Conservation (phyloP, 2,329 filamentous ascomycete species). For the Trichoderma asperellum region DNA sequence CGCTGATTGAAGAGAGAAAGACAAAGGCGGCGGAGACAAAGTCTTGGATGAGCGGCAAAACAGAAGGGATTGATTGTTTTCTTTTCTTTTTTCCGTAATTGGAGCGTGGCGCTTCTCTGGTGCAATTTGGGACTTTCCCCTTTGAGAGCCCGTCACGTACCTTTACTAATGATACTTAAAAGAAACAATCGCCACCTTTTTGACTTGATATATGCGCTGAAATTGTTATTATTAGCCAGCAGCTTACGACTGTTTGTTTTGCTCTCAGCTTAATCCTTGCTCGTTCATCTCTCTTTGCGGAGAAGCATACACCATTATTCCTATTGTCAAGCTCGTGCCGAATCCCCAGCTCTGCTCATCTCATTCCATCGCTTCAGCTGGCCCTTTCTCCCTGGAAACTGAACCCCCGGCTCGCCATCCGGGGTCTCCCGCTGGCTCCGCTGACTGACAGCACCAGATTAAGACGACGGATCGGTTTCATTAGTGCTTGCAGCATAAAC, state of each 20-base stretch:
- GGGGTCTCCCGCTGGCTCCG: neutral
- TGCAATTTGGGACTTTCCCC: neutral
- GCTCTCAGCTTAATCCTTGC: neutral
- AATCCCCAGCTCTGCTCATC: conserved; percentile 12
- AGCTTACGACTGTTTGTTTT: neutral
- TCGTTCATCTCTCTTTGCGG: neutral
- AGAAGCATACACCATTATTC: neutral
- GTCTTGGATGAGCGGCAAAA: neutral
- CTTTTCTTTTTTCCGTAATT: neutral
- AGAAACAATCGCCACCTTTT: neutral
- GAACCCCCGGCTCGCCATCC: neutral
- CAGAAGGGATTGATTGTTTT: neutral
- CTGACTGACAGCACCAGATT: neutral
- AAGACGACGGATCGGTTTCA: conserved; percentile 5
- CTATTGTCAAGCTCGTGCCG: neutral
- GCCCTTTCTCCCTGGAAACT: neutral
- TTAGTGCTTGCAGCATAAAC: conserved; percentile 15
- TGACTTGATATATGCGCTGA: neutral
- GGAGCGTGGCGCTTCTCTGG: neutral
- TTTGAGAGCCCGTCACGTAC: neutral
- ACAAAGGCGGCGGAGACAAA: conserved; percentile 1
- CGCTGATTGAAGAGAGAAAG: conserved; percentile 13
- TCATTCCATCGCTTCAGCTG: conserved; percentile 6
- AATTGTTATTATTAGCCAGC: neutral
- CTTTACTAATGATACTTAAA: neutral